A percentile compares a stretch with the other conserved stretches of the same genome.
Conservation (phyloP, 768 basidiomycete species). For the Lactifluus hygrophoroides region DNA sequence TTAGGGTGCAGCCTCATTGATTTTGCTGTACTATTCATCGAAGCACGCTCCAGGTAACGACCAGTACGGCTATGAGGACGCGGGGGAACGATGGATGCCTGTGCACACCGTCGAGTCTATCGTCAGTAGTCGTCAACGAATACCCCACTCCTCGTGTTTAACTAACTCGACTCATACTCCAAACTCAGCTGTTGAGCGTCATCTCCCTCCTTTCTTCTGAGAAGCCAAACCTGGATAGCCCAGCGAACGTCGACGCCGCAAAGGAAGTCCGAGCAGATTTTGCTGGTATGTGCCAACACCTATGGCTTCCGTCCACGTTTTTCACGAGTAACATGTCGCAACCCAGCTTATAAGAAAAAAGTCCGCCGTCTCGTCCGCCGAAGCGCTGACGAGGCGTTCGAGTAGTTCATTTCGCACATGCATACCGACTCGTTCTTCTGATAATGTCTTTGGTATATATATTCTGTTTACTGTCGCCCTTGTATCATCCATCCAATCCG, state of each 20-base stretch:
- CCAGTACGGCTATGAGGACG: conserved; percentile 94
- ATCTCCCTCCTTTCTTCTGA: conserved; percentile 94
- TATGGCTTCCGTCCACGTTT: neutral
- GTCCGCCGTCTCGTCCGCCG: conserved; percentile 80
- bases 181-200: conserved; percentile 78
- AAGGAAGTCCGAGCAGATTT: conserved; percentile 69
- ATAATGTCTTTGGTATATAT: conserved; percentile 7
- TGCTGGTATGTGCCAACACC: conserved; percentile 35
- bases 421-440: neutral
- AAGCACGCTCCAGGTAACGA: conserved; percentile 95
- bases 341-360: conserved; percentile 85
- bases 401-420: conserved; percentile 30
- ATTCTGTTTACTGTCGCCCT: neutral
- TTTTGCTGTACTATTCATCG: neutral
- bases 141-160: neutral
- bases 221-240: conserved; percentile 84
- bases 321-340: conserved; percentile 21
- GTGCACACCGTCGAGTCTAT: conserved; percentile 97
- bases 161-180: conserved; percentile 1
- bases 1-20: conserved; percentile 11
- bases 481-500: conserved; percentile 2
- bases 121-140: conserved; percentile 36
- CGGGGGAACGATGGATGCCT: conserved; percentile 95
- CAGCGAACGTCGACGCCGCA: conserved; percentile 95
- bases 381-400: conserved; percentile 85